Base-by-base conservation (phyloP, 2,329 filamentous ascomycete genomes). In the Tympanopsis confertula region DNA sequence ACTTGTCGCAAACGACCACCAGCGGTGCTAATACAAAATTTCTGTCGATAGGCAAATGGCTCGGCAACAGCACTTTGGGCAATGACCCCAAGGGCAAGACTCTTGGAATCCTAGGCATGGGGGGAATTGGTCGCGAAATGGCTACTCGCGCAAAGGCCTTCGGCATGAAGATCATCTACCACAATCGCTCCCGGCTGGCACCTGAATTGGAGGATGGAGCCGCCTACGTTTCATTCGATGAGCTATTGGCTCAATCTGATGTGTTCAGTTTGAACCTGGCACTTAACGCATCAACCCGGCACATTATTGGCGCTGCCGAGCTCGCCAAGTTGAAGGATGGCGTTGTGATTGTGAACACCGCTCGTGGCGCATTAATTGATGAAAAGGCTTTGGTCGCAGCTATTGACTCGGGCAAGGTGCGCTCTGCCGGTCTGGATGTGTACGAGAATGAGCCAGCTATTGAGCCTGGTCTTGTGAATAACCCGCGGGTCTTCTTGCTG, bases 11-110 rank as follows among this genome's bases (percentile, higher is more conserved):
- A 28, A 10, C n/a, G 10, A 28, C 10, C 10, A 28, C 10, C n/a
- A n/a, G n/a, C 24, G n/a, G 24, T 28, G n/a, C n/a, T n/a, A n/a
- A n/a, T n/a, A n/a, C n/a, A n/a, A n/a, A n/a, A n/a, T n/a, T n/a
- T n/a, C n/a, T n/a, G 24, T 28, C 24, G 24, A 28, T 10, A 33
- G 30, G 30, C 30, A 10, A 33, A 63, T 42, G 56, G 30, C 30
- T 13, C 12, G 30, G 30, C 10, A 33, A 33, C 10, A 53, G 58
- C 5, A 65, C 77, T 1, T 55, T 67, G 3, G 80, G 79, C 2
- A 77, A 78, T 47, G 79, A 85, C 48, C 81, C 80, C 1, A 61
- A 81, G 49, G 78, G 77, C 17, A 82, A 84, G 54, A 61, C 69
- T 3, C 61, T 82, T 37, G 30, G 71, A 4, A 71, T 77, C 40